Evolutionary conservation across 2,329 filamentous ascomycete genomes (phyloP), one percentile per base, ranked within the genome.

Genomic region (Botrytis aclada): DNA sequence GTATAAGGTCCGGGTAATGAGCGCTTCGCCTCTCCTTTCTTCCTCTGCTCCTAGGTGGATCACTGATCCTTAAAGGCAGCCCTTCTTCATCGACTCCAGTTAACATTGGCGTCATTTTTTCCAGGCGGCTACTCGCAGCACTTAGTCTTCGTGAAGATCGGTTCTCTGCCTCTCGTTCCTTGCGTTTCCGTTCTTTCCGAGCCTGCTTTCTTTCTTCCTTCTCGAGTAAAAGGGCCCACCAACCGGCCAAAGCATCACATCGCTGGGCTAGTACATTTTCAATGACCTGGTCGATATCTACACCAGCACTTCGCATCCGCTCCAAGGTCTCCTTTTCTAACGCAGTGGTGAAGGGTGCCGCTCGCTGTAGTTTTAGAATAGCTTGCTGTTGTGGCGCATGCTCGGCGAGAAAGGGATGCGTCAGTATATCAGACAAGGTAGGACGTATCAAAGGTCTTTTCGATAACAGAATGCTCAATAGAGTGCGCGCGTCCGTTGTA

Each of bases 191-290:
- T 78, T 98, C 94, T 75, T 91, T 87, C 74, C 94, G 87, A 75
- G 84, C 87, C 76, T 95, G 91, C 82, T 99, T 99, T 14, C 94
- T 89, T 80, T 94, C 89, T 80, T 99, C 96, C 81, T 98, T 99
- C 80, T 98, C 96, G 16, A 98, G 89, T 56, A 99, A 84, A 41
- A 99, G 83, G 4, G 93, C 93, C 96, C 96, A 99, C 96, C 96
- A 99, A 9, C 96, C 96, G 69, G 94, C 93, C 66, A 99, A 84
- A 9, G 92, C 88, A 82, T 99, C 95, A 80, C 96, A 98, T 76
- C 93, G 88, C 81, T 97, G 94, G 6, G 94, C 89, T 51, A 97
- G 83, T 4, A 99, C 96, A 78, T 96, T 97, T 81, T 98, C 95
- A 75, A 98, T 95, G 12, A 99, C 93, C 74, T 92, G 88, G 80